Evolutionary conservation across 1,284 basidiomycete genomes (phyloP), one percentile per base, ranked within the genome.

Genomic region (Moesziomyces globuligerus): DNA sequence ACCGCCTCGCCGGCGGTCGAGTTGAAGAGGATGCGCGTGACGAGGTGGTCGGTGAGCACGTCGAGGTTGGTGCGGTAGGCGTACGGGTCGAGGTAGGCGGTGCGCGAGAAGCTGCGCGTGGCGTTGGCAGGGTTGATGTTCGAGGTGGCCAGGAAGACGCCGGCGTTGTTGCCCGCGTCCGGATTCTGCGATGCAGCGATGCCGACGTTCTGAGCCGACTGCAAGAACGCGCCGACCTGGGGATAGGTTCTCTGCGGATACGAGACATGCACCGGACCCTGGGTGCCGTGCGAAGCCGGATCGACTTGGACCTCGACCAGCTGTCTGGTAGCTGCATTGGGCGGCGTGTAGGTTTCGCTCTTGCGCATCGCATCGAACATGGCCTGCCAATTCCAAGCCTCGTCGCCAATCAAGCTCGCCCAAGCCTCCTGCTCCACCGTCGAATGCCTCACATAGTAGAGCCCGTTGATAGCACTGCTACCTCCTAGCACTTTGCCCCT

Each of bases 11-110:
- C 59, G 28, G 48, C 48, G 2, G 57, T 56, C 23, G 56, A 88
- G 76, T 78, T 68, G 59, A 91, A 90, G 40, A 87, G 75, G 44
- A 91, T 79, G 57, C 86, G 85, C n/a, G 90, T 90, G 28, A 89
- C 90, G 83, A 87, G 75, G 84, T 85, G 83, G 29, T 83, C 83
- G 0, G 86, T 86, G 21, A 89, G 84, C 59, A 91, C 87, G 59
- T 86, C 85, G 46, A 91, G 86, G 78, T 91, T 91, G 23, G 85
- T 45, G 42, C 88, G 85, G 11, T 87, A 84, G 5, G 86, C 85
- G 28, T 87, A 83, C 5, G 88, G 85, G 76, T 90, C 88, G 74
- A 91, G 87, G 84, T 91, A 91, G 1, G 87, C 89, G 1, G 87
- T 86, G 52, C 88, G 86, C 7, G 89, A 85, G 83, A 90, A 89